Evolutionary conservation across 176 grass and related monocot genomes (phyloP).

Genomic region (Oryza punctata): DNA sequence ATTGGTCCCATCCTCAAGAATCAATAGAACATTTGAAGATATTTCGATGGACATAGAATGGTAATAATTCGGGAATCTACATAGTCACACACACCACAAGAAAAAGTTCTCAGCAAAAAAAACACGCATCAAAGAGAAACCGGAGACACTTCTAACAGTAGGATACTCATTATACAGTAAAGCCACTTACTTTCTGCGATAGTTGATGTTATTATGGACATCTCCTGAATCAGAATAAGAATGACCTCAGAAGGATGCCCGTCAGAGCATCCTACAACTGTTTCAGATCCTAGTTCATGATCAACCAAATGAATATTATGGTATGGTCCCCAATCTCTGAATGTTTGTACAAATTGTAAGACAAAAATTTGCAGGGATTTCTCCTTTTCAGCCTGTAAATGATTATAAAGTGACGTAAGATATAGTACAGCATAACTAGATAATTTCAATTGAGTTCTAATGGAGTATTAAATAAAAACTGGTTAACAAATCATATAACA

Average conservation of each 20-base stretch:
- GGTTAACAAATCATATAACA: slow-evolving; percentile 21
- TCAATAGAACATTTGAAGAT: not conserved
- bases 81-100: not conserved
- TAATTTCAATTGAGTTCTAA: not conserved
- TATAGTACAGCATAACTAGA: slow-evolving; percentile 28
- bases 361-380: slow-evolving; percentile 83
- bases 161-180: slow-evolving; percentile 12
- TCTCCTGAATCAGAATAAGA: slow-evolving; percentile 89
- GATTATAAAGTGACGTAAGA: slow-evolving; percentile 21
- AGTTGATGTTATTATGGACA: slow-evolving; percentile 67
- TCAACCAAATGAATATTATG: slow-evolving; percentile 40
- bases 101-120: slow-evolving; percentile 8
- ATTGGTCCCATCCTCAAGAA: not conserved
- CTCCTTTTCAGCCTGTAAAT: slow-evolving; percentile 78
- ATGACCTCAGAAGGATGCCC: slow-evolving; percentile 88
- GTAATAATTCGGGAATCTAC: not conserved
- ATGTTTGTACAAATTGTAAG: slow-evolving; percentile 79
- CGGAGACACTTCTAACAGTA: not conserved
- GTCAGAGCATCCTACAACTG: slow-evolving; percentile 66
- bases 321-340: slow-evolving; percentile 78
- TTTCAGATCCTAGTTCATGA: slow-evolving; percentile 56
- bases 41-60: not conserved
- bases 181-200: slow-evolving; percentile 77
- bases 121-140: not conserved
- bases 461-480: not conserved